These are phyloP conservation scores for Melanogaster broomeanus DNA, from an alignment of 768 basidiomycete genomes.

Conservation along the genomic window DNA sequence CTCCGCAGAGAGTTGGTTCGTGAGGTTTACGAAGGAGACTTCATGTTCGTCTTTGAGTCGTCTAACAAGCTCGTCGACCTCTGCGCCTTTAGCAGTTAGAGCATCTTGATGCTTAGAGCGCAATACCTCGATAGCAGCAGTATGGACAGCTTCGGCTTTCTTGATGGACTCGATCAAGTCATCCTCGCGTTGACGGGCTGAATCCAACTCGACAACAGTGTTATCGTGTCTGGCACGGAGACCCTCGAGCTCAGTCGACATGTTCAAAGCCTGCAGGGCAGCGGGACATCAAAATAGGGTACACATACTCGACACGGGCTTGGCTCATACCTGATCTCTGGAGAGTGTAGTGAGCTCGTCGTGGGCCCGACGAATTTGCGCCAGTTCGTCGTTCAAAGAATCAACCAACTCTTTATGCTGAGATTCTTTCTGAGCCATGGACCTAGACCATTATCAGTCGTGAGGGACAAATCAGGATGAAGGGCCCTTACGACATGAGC, in stretches of 20 bases:
- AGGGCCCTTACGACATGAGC: conserved; percentile 76
- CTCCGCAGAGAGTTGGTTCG: conserved; percentile 45
- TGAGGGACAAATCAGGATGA: conserved; percentile 4
- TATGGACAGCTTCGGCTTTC: conserved; percentile 51
- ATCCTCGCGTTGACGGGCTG: conserved; percentile 56
- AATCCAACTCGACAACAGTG: conserved; percentile 52
- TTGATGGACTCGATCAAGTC: conserved; percentile 53
- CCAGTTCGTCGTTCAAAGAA: conserved; percentile 64
- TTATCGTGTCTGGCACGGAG: conserved; percentile 63
- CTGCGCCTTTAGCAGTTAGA: conserved; percentile 41
- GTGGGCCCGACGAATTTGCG: conserved; percentile 71
- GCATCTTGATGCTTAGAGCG: conserved; percentile 45
- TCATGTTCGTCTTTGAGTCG: conserved; percentile 54
- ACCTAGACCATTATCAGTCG: conserved; percentile 45
- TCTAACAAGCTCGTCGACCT: conserved; percentile 43
- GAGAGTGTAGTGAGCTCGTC: conserved; percentile 82
- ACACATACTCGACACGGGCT: neutral
- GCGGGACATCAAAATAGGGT: neutral
- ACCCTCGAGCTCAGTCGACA: conserved; percentile 84
- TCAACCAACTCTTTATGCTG: conserved; percentile 83
- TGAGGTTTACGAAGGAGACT: conserved; percentile 37
- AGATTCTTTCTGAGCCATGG: conserved; percentile 98
- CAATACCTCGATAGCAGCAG: conserved; percentile 48
- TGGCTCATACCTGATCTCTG: conserved; percentile 73
- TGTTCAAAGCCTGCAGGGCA: conserved; percentile 66